Evolutionary conservation across 2,329 filamentous ascomycete genomes (phyloP), one percentile per base, ranked within the genome.

Genomic region (Fusarium continuum): DNA sequence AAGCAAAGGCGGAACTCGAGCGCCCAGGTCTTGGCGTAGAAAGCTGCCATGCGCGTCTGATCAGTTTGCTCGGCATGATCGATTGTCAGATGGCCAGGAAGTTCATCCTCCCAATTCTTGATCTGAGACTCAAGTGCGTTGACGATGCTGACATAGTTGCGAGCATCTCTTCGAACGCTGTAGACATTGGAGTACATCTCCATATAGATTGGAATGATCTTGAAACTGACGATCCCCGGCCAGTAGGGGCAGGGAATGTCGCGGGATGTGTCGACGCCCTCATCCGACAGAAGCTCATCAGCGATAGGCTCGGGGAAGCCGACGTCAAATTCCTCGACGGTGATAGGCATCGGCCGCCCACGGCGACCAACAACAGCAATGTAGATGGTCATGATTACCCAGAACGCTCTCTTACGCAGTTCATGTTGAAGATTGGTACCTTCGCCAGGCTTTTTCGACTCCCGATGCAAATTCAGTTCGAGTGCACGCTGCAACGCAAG

Each of bases 111-210:
- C 84, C 88, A 92, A 10, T 81, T 78, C 19, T 82, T 77, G 14
- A 91, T 78, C 62, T 88, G 86, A 8, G 81, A 80, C 69, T 95
- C 90, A 8, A 96, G 80, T 1, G 82, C 81, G 38, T 84, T 82
- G 25, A 95, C 82, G 4, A 85, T 83, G 4, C 82, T 77, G 28
- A 87, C 77, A 72, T 95, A 94, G 28, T 80, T 82, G n/a, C 78
- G 81, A 2, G 87, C 80, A 35, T 88, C 84, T 45, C 85, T 82
- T 26, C 85, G 83, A 10, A 91, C 85, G 36, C 89, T 84, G 76
- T 94, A 93, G n/a, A 96, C 84, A 32, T 86, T 88, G 66, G 86
- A 85, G 73, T 90, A 93, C 75, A 96, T 85, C 58, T 93, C 88
- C 70, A 92, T 83, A 64, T 87, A 88, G 16, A 91, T 80, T 3